These are phyloP conservation scores for Globisporangium uncinulatum DNA, from an alignment of 352 stramenopile species.

Conservation along the genomic window DNA sequence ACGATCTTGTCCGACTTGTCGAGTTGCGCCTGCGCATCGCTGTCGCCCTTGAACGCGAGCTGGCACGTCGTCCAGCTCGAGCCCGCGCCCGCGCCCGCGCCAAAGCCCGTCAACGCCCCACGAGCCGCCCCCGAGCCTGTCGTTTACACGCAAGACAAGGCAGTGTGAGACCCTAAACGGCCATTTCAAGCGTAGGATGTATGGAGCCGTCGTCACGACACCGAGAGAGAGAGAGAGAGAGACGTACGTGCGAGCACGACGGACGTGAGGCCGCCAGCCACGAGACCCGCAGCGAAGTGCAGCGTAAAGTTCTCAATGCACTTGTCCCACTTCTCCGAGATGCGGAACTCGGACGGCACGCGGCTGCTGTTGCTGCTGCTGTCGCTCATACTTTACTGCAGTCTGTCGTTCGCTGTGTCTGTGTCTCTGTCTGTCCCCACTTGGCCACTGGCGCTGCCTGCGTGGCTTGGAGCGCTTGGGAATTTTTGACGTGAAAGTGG, in stretches of 20 bases:
- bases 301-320: constrained; percentile 87
- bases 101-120: constrained; percentile 62
- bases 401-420: not conserved
- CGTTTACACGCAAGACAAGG: not conserved
- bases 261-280: constrained; percentile 76
- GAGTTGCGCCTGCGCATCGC: constrained; percentile 50
- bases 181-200: not conserved
- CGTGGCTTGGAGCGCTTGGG: not conserved
- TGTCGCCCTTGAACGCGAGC: constrained; percentile 72
- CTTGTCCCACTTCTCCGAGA: constrained; percentile 90
- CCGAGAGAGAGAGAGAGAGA: not conserved
- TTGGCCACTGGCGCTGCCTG: not conserved
- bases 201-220: not conserved
- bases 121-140: constrained; percentile 62
- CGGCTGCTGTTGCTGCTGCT: constrained; percentile 33
- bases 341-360: constrained; percentile 86
- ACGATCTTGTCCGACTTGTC: constrained; percentile 76
- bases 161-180: not conserved
- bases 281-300: constrained; percentile 77
- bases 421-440: too few relatives aligned
- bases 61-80: constrained; percentile 86
- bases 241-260: constrained; percentile 78
- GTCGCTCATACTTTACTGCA: constrained; percentile 6
- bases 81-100: constrained; percentile 58
- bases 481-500: constrained; percentile 1